Evolutionary conservation across 371 early-diverging fungal genomes (phyloP), one percentile per base, ranked within the genome.

Genomic region (Batrachochytrium dendrobatidis): DNA sequence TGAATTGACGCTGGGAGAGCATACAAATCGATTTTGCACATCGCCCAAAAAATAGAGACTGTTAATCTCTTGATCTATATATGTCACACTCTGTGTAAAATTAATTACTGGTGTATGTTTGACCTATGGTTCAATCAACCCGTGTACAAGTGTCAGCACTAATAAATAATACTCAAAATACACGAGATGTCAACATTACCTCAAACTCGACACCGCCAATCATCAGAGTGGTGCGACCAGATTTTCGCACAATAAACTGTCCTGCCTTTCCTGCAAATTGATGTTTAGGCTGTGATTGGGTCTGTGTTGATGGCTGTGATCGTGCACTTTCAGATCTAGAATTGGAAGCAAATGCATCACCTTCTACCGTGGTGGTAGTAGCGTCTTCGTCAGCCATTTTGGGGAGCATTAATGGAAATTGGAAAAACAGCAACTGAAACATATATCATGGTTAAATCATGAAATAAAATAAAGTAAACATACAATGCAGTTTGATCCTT

Each of bases 161-260:
- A n/a, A n/a, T 17, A 5, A 4, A 46, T 4, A 46, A 39, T n/a
- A 39, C 12, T n/a, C n/a, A 12, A n/a, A 15, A n/a, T 39, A n/a
- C 15, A 12, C n/a, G 15, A n/a, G 15, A 39, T 12, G 39, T 39
- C 15, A 39, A 12, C 45, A 71, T 64, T 17, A 81, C 81, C 55
- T 88, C 89, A 64, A 86, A 67, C 31, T 83, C 54, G 18, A 87
- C 69, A 25, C 79, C 76, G 53, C 87, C 89, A 28, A 88, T 63
- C 61, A 74, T 70, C 68, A 88, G 67, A 72, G 83, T 81, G 62
- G 86, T 82, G 56, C 83, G 84, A 20, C 89, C 89, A 30, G 86
- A 85, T 67, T 81, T 81, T 59, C 83, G 83, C 12, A 88, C 72
- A 5, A 84, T 67, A 63, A 88, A 56, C 48, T 80, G 80, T 20